phyloP scores from a whole-genome alignment of 495 filamentous ascomycete genomes.

The Xylaria scruposa region DNA sequence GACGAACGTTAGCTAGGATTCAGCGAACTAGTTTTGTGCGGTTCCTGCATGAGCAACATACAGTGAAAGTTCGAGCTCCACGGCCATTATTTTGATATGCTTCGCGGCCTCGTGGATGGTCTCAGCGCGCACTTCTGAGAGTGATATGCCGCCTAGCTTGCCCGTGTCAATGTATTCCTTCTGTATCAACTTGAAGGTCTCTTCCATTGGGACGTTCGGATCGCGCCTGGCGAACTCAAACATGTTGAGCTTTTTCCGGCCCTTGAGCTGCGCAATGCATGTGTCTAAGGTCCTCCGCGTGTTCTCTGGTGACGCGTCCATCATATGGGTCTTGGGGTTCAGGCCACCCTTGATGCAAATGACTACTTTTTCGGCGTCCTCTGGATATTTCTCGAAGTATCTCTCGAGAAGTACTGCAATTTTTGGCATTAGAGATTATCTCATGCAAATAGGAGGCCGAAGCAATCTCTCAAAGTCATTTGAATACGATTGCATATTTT shows the following conservation, averaged over 20 bases:
- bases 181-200: slow-evolving; percentile 60
- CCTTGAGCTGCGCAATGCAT: slow-evolving; percentile 66
- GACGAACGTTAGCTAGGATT: slow-evolving; percentile 54
- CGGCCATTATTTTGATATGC: slow-evolving; percentile 70
- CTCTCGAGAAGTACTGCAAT: slow-evolving; percentile 63
- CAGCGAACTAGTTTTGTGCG: background rate
- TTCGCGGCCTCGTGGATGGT: slow-evolving; percentile 77
- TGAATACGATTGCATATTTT: background rate
- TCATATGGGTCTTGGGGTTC: slow-evolving; percentile 41
- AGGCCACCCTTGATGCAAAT: slow-evolving; percentile 69
- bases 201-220: slow-evolving; percentile 55
- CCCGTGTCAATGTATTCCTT: slow-evolving; percentile 72
- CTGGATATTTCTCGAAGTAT: slow-evolving; percentile 73
- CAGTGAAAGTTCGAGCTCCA: slow-evolving; percentile 84
- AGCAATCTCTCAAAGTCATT: no score
- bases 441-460: background rate
- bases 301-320: slow-evolving; percentile 67
- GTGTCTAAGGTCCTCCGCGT: slow-evolving; percentile 72
- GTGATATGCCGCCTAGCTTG: slow-evolving; percentile 75
- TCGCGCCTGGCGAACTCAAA: slow-evolving; percentile 81
- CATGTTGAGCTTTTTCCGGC: slow-evolving; percentile 80
- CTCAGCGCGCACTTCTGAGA: slow-evolving; percentile 74
- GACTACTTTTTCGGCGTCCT: slow-evolving; percentile 70
- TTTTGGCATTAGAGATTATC: background rate
- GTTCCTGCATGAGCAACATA: slow-evolving; percentile 42